phyloP scores from a whole-genome alignment of 352 stramenopile species.

The Pythium phragmitis region DNA sequence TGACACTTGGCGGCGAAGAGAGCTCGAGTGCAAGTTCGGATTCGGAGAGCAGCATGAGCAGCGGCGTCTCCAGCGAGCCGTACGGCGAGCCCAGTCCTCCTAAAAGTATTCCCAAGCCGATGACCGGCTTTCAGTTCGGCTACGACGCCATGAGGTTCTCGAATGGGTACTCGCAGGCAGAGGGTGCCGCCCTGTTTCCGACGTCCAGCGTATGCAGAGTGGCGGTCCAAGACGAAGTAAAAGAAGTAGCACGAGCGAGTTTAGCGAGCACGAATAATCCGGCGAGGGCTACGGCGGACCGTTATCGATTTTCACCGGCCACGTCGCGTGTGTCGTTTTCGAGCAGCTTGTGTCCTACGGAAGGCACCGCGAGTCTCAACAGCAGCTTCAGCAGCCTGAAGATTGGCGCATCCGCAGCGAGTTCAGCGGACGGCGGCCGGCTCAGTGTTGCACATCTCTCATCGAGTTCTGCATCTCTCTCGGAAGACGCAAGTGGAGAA shows the following conservation, averaged over 20 bases:
- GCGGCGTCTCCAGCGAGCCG: conserved; percentile 2
- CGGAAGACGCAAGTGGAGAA: background rate
- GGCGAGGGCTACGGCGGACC: background rate
- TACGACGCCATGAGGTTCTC: background rate
- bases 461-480: background rate
- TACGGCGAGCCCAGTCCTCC: conserved; percentile 10
- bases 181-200: background rate
- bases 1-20: background rate
- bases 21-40: conserved; percentile 12
- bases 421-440: background rate
- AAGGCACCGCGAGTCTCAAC: conserved; percentile 1
- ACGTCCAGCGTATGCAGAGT: background rate
- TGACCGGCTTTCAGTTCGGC: background rate
- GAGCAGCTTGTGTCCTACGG: conserved; percentile 3
- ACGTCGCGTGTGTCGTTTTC: background rate
- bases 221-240: background rate
- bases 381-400: conserved; percentile 6
- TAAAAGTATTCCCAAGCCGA: background rate
- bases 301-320: background rate
- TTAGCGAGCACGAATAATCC: background rate
- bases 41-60: conserved; percentile 1
- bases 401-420: background rate
- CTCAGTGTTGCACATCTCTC: conserved; percentile 2
- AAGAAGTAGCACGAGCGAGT: background rate
- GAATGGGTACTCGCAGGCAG: background rate